Conservation (phyloP, 2,329 filamentous ascomycete species). For the Cryoendolithus antarcticus region DNA sequence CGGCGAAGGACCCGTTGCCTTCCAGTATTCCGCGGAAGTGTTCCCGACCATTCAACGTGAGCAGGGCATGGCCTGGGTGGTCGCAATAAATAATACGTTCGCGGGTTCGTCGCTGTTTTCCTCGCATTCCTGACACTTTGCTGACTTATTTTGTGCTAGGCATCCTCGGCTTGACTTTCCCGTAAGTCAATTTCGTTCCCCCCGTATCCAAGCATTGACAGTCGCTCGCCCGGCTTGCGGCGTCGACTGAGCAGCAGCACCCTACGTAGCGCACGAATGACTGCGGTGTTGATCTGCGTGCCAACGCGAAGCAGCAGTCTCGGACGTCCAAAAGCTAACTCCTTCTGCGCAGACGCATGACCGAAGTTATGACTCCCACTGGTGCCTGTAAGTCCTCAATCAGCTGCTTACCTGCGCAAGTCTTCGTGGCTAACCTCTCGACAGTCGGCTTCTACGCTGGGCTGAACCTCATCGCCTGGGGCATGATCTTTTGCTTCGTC, state of each 20-base stretch:
- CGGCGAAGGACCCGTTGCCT: constrained; percentile 29
- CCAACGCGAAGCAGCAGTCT: too few relatives aligned
- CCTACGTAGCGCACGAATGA: too few relatives aligned
- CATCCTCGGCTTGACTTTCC: constrained; percentile 36
- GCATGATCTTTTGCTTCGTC: constrained; percentile 35
- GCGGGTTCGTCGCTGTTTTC: constrained; percentile 11
- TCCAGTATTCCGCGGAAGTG: constrained; percentile 33
- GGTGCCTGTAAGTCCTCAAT: constrained; percentile 42
- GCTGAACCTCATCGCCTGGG: constrained; percentile 44
- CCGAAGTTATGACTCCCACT: constrained; percentile 36
- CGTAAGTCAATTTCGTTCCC: too few relatives aligned
- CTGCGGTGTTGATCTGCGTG: too few relatives aligned
- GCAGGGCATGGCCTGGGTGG: constrained; percentile 37
- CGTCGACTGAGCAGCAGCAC: too few relatives aligned
- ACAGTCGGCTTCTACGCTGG: constrained; percentile 45
- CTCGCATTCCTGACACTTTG: background rate
- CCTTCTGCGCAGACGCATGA: constrained; percentile 22
- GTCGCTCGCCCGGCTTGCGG: too few relatives aligned
- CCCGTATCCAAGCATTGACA: too few relatives aligned
- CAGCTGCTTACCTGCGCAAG: too few relatives aligned
- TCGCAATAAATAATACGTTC: constrained; percentile 44
- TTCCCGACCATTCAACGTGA: constrained; percentile 36
- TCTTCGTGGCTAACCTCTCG: constrained; percentile 28
- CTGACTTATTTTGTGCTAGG: constrained; percentile 26
- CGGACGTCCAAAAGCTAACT: too few relatives aligned